These are phyloP conservation scores for Hypoxylon cercidicola DNA, from an alignment of 495 filamentous ascomycete species.

Conservation along the genomic window DNA sequence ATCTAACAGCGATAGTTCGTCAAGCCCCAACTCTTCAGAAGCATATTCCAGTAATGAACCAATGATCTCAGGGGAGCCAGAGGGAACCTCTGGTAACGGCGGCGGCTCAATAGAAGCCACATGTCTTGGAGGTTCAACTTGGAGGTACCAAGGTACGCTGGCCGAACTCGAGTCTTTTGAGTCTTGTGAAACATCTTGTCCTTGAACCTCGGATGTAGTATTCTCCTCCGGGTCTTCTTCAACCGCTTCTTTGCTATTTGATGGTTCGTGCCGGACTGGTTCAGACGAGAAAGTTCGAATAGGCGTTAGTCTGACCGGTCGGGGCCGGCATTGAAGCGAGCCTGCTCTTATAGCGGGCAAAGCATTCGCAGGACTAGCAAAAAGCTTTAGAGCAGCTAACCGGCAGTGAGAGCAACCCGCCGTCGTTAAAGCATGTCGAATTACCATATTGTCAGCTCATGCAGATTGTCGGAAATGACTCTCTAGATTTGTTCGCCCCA, in stretches of 20 bases:
- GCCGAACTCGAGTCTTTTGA: conserved; percentile 8
- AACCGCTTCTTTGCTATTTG: not conserved
- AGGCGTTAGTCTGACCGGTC: conserved; percentile 6
- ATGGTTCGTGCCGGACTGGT: conserved; percentile 14
- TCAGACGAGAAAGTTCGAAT: conserved; percentile 40
- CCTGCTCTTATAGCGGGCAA: conserved; percentile 15
- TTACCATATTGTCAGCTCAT: conserved; percentile 27
- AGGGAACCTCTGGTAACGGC: conserved; percentile 79
- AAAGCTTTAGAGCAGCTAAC: conserved; percentile 36
- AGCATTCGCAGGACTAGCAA: conserved; percentile 30
- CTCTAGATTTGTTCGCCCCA: not conserved
- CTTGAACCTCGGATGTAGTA: conserved; percentile 1
- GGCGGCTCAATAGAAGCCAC: conserved; percentile 67
- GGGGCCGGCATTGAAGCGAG: conserved; percentile 16
- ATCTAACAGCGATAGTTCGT: conserved; percentile 80
- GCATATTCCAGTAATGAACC: conserved; percentile 77
- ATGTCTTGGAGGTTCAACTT: conserved; percentile 68
- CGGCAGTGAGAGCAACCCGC: conserved; percentile 46
- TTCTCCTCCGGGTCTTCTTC: conserved; percentile 4
- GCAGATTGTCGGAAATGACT: not conserved
- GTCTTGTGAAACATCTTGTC: conserved; percentile 4
- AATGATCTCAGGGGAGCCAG: conserved; percentile 76
- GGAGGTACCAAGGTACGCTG: conserved; percentile 83
- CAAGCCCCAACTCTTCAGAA: conserved; percentile 83
- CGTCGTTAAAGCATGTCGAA: conserved; percentile 32